Evolutionary conservation across 495 filamentous ascomycete species (phyloP).

Genomic region (Saxophila tyrrhenica): DNA sequence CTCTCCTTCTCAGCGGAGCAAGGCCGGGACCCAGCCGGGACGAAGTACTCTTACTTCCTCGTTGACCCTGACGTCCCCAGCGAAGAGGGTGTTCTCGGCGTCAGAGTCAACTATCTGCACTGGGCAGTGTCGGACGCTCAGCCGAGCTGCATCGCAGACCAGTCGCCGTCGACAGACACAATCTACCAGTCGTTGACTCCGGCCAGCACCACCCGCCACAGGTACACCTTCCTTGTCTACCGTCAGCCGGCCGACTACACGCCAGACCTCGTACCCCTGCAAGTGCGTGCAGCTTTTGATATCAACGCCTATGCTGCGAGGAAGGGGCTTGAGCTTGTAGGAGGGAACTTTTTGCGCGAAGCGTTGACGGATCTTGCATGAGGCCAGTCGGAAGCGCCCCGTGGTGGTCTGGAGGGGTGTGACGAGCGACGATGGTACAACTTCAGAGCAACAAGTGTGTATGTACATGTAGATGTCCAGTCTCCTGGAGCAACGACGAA

Average conservation of each 20-base stretch:
- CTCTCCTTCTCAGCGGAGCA: slow-evolving; percentile 15
- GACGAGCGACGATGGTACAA: too few species aligned
- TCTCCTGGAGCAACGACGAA: too few species aligned
- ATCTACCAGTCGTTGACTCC: slow-evolving; percentile 5
- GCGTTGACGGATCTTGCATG: not conserved
- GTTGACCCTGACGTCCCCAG: slow-evolving; percentile 14
- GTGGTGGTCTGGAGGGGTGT: too few species aligned
- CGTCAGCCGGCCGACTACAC: slow-evolving; percentile 11
- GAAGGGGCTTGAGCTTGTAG: slow-evolving; percentile 3
- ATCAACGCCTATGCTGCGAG: slow-evolving; percentile 2
- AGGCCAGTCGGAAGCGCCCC: too few species aligned
- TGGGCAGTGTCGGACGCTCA: slow-evolving; percentile 9
- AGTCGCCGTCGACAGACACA: slow-evolving; percentile 1
- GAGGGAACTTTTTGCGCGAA: slow-evolving; percentile 8
- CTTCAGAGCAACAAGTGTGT: too few species aligned
- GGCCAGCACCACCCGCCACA: slow-evolving; percentile 3
- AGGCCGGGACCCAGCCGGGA: slow-evolving; percentile 8
- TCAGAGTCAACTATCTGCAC: slow-evolving; percentile 6
- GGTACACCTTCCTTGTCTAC: slow-evolving; percentile 15
- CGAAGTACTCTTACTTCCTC: slow-evolving; percentile 15
- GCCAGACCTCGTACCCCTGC: not conserved
- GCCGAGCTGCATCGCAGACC: slow-evolving; percentile 10
- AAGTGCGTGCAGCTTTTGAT: slow-evolving; percentile 2
- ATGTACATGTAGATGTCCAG: too few species aligned
- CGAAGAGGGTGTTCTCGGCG: not conserved